Base-by-base conservation (phyloP, 2,329 filamentous ascomycete species). In the Aspergillus ochraceus region DNA sequence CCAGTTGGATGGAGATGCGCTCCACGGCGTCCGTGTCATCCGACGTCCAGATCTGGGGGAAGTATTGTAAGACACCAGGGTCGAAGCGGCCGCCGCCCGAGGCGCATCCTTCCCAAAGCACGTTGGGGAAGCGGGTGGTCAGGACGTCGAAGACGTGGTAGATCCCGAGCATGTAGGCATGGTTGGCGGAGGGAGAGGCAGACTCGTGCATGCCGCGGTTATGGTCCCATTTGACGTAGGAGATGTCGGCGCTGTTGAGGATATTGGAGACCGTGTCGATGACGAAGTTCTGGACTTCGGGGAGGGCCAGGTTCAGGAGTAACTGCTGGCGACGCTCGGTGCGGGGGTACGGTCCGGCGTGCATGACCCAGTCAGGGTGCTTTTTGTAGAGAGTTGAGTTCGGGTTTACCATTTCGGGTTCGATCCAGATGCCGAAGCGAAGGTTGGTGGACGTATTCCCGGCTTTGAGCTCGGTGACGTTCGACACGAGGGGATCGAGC, bases 161-260 rank as follows among this genome's bases (percentile, higher is more conserved):
- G 55, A 89, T 71, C 4, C 87, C 87, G 0, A 89, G 75, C 66
- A 89, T 88, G 70, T 89, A 88, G 1, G 77, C 73, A 68, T 89
- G 85, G 64, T 82, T 76, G 6, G 79, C 81, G 0, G 80, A 77
- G 0, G 86, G 85, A 0, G 77, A 79, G 0, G 85, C 74, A 50
- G 80, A 80, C 70, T 89, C 86, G 67, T 88, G 85, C 49, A 88
- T 86, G 1, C 81, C 86, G 5, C 87, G 78, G 72, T 89, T 89
- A 71, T 88, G 87, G 64, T 89, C 87, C 87, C 86, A 89, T 64
- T 89, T 89, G 61, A 89, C 81, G 61, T 89, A 89, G 10, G 75
- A 73, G 51, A 89, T 83, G 24, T 83, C 76, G 0, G 81, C 80
- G 1, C 76, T 81, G 49, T 82, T 76, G 19, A 89, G 79, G 6